phyloP scores from a whole-genome alignment of 2,329 filamentous ascomycete genomes.

The Penicillium sp. region DNA sequence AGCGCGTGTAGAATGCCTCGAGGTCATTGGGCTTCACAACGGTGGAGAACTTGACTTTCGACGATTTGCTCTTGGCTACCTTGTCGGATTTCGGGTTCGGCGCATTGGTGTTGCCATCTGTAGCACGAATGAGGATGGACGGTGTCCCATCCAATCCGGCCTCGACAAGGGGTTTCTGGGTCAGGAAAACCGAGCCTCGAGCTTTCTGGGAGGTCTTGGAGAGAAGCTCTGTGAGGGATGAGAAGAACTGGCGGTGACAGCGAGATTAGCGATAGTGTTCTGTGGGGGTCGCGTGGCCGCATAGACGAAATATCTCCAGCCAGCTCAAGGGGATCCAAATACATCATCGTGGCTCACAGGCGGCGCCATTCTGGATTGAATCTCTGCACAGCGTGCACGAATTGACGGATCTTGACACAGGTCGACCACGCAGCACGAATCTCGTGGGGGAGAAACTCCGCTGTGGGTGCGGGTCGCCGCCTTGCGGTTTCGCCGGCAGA shows the following conservation, averaged over 20 bases:
- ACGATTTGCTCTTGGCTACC: constrained; percentile 38
- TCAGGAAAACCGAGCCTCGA: constrained; percentile 46
- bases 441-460: constrained; percentile 24
- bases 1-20: constrained; percentile 76
- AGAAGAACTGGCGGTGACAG: constrained; percentile 40
- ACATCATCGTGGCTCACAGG: constrained; percentile 46
- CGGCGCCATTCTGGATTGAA: constrained; percentile 28
- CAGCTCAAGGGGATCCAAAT: constrained; percentile 3
- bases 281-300: constrained; percentile 11
- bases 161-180: constrained; percentile 41
- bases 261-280: constrained; percentile 17
- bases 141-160: constrained; percentile 62
- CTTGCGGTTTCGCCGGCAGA: constrained; percentile 19
- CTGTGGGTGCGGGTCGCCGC: constrained; percentile 22
- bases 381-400: background rate
- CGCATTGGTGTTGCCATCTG: constrained; percentile 66
- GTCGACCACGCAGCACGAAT: constrained; percentile 6
- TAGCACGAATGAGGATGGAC: constrained; percentile 77
- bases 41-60: constrained; percentile 72
- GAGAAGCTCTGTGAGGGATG: constrained; percentile 41
- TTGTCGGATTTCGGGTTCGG: constrained; percentile 45
- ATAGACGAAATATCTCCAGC: constrained; percentile 4
- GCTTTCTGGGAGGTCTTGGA: constrained; percentile 38
- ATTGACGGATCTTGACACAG: no score
- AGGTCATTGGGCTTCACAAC: constrained; percentile 72